Conservation (phyloP, 352 stramenopile species). For the Peronosclerospora sorghi region DNA sequence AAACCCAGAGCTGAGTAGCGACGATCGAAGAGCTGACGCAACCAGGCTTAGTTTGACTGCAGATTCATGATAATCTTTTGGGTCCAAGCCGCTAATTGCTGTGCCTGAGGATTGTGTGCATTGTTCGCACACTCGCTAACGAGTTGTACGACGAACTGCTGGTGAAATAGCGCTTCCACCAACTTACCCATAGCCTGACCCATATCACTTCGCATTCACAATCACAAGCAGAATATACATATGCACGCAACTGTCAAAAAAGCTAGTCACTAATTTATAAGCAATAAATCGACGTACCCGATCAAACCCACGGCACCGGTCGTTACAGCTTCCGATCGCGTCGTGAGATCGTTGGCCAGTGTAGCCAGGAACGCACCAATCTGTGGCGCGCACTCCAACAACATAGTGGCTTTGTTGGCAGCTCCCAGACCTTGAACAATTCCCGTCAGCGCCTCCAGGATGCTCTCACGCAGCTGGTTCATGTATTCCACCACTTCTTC, state of each 20-base stretch:
- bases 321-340: constrained; percentile 85
- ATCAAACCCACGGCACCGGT: constrained; percentile 85
- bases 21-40: constrained; percentile 5
- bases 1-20: constrained; percentile 11
- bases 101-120: constrained; percentile 48
- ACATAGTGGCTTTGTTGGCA: constrained; percentile 74
- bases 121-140: constrained; percentile 62
- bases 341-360: constrained; percentile 67
- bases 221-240: constrained; percentile 7
- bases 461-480: constrained; percentile 90
- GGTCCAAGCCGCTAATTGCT: constrained; percentile 64
- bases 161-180: constrained; percentile 49
- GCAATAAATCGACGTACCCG: constrained; percentile 61
- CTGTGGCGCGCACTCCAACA: constrained; percentile 73
- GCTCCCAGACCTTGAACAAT: constrained; percentile 92
- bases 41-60: constrained; percentile 31
- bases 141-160: constrained; percentile 63
- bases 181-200: constrained; percentile 59
- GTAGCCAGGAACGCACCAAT: constrained; percentile 87
- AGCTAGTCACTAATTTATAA: no score
- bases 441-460: constrained; percentile 94
- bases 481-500: constrained; percentile 98
- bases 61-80: constrained; percentile 68
- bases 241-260: constrained; percentile 2
- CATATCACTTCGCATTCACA: constrained; percentile 56